These are phyloP conservation scores for Chaetomium sp. DNA, from an alignment of 2,329 filamentous ascomycete species.

Conservation along the genomic window DNA sequence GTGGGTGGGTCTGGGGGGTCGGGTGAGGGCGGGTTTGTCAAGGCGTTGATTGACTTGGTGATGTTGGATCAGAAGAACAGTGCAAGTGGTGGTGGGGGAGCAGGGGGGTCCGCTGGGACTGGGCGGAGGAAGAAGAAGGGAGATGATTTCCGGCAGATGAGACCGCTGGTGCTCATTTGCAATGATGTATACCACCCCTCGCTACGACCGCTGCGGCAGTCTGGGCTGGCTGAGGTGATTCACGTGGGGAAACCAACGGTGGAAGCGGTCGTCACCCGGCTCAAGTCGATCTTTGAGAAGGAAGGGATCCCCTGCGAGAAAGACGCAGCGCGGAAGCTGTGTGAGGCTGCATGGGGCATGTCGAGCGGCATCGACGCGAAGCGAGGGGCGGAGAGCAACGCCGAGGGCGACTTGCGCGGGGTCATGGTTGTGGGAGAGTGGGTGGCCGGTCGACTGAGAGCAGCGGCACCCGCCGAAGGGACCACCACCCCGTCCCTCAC, in stretches of 20 bases:
- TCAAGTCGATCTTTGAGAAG: conserved; percentile 79
- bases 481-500: conserved; percentile 48
- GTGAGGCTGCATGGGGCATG: conserved; percentile 78
- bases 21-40: conserved; percentile 91
- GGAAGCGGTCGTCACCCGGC: conserved; percentile 73
- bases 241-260: conserved; percentile 84
- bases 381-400: conserved; percentile 60
- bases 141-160: conserved; percentile 79
- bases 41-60: conserved; percentile 86
- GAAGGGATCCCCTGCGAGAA: conserved; percentile 84
- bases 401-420: conserved; percentile 68
- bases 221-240: conserved; percentile 78
- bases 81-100: conserved; percentile 23
- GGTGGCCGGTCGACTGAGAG: conserved; percentile 66
- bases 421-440: conserved; percentile 84
- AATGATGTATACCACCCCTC: conserved; percentile 95
- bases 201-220: conserved; percentile 78
- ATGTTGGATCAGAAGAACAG: conserved; percentile 78
- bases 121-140: conserved; percentile 62
- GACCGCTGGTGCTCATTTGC: conserved; percentile 89
- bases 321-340: conserved; percentile 79
- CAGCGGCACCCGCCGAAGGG: conserved; percentile 33
- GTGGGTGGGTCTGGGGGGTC: conserved; percentile 69
- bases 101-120: conserved; percentile 19
- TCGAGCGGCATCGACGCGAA: conserved; percentile 63